Base-by-base conservation (phyloP, 345 rosid genomes). In the Brassica nigra region DNA sequence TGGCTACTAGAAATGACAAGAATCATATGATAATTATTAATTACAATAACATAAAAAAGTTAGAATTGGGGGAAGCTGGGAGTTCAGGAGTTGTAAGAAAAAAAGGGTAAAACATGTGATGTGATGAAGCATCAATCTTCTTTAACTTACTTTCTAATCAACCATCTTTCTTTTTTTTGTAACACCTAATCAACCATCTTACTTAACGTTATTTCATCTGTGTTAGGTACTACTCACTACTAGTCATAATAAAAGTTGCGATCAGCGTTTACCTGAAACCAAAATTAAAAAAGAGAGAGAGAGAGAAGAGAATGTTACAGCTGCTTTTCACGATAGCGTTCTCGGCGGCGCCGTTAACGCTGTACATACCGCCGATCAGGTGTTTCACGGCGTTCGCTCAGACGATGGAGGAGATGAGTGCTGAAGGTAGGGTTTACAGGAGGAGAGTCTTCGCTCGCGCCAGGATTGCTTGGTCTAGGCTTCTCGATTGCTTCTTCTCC, bases 281-380 rank as follows among this genome's bases (percentile, higher is more conserved):
- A 23, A 23, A 23, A 20, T 20, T 20, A 20, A 23, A 23, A 16
- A 16, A 55, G 2, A n/a, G 3, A 42, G 27, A 52, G 6, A 47
- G 27, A 23, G 27, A 23, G 27, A 23, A 23, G 27, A 23, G 27
- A 23, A 86, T 89, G 92, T 34, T 94, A 85, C 95, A 90, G 88
- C 47, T 94, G 78, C 84, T 94, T 59, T 90, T 88, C 78, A 90
- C 97, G 57, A 80, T 94, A 68, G 97, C 93, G n/a, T 92, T 94
- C 84, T 92, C 98, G 33, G 98, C 97, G 11, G 88, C 83, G 77
- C 98, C 98, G 39, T 83, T 94, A 87, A 91, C 90, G 29, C 84
- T 94, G 63, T 94, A 92, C 61, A 73, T 92, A 76, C 98, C 97
- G 14, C 98, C 97, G 10, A 9, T 92, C 28, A 89, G 98, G 77